phyloP scores from a whole-genome alignment of 2,329 filamentous ascomycete genomes.

The Dactylellina leptospora region DNA sequence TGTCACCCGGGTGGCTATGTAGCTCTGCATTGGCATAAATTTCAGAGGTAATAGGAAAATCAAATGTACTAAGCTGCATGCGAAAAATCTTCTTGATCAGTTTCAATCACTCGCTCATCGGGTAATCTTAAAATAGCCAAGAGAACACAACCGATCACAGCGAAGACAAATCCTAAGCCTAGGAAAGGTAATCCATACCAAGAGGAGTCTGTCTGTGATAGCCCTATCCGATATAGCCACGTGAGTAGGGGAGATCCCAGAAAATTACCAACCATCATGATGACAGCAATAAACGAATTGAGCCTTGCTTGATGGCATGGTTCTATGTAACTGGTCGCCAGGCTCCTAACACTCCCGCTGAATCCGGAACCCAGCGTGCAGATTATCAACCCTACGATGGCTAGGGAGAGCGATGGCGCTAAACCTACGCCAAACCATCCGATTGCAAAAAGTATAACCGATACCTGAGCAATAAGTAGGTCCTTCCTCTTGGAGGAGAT shows the following conservation, averaged over 20 bases:
- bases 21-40: no score
- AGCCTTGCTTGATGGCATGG: slow-evolving; percentile 10
- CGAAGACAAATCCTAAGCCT: slow-evolving; percentile 2
- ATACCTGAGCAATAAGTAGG: slow-evolving; percentile 8
- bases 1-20: no score
- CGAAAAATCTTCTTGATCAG: neutral
- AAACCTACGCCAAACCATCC: slow-evolving; percentile 9
- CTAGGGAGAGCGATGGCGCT: slow-evolving; percentile 6
- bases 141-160: neutral
- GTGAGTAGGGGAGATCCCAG: slow-evolving; percentile 7
- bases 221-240: slow-evolving; percentile 4
- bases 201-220: neutral
- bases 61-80: neutral
- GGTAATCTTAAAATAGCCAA: slow-evolving; percentile 3
- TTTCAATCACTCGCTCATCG: slow-evolving; percentile 1
- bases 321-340: slow-evolving; percentile 23
- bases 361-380: slow-evolving; percentile 18
- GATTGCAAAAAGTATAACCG: slow-evolving; percentile 11
- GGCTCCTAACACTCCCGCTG: slow-evolving; percentile 14
- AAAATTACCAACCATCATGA: slow-evolving; percentile 11
- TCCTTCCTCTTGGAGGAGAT: slow-evolving; percentile 8
- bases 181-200: slow-evolving; percentile 32
- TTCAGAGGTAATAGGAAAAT: no score
- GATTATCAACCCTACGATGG: slow-evolving; percentile 1
- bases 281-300: slow-evolving; percentile 7